Evolutionary conservation across 1,284 basidiomycete genomes (phyloP).

Genomic region (Leccinum insolens): DNA sequence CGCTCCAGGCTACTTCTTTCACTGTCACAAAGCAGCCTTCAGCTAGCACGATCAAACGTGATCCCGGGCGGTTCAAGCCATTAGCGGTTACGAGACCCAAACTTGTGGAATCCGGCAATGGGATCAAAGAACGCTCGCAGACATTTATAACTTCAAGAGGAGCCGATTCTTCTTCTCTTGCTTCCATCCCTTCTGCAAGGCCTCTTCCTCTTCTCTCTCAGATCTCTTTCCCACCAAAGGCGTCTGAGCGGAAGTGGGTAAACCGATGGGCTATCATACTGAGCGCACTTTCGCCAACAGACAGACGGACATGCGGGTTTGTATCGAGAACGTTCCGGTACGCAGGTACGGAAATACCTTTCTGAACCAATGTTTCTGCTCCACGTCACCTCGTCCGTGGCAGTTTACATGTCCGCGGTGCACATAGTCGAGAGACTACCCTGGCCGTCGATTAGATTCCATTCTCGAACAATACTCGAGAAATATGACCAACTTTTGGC

Average conservation of each 20-base stretch:
- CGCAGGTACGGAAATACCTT: slow-evolving; percentile 47
- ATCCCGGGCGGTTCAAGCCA: slow-evolving; percentile 22
- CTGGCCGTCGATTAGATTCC: slow-evolving; percentile 49
- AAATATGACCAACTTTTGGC: slow-evolving; percentile 67
- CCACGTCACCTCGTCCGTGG: slow-evolving; percentile 1
- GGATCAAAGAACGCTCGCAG: not conserved
- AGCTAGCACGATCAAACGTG: not conserved
- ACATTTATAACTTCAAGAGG: not conserved
- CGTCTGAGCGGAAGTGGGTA: slow-evolving; percentile 58
- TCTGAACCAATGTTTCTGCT: not conserved
- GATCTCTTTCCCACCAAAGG: slow-evolving; percentile 57
- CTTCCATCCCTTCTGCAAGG: not conserved
- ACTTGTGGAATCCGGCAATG: not conserved
- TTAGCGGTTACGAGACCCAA: slow-evolving; percentile 9
- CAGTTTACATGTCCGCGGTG: slow-evolving; percentile 65
- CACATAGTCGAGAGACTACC: slow-evolving; percentile 43
- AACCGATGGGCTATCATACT: slow-evolving; percentile 56
- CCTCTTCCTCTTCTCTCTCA: slow-evolving; percentile 35
- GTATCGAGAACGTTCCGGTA: slow-evolving; percentile 68
- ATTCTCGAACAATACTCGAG: slow-evolving; percentile 42
- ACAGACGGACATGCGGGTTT: slow-evolving; percentile 45
- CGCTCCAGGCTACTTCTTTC: not conserved
- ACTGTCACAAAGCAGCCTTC: slow-evolving; percentile 2
- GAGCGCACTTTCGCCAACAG: slow-evolving; percentile 45
- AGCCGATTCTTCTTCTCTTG: not conserved